These are phyloP conservation scores for Cystobasidium slooffiae DNA, from an alignment of 1,284 basidiomycete genomes.

Conservation along the genomic window DNA sequence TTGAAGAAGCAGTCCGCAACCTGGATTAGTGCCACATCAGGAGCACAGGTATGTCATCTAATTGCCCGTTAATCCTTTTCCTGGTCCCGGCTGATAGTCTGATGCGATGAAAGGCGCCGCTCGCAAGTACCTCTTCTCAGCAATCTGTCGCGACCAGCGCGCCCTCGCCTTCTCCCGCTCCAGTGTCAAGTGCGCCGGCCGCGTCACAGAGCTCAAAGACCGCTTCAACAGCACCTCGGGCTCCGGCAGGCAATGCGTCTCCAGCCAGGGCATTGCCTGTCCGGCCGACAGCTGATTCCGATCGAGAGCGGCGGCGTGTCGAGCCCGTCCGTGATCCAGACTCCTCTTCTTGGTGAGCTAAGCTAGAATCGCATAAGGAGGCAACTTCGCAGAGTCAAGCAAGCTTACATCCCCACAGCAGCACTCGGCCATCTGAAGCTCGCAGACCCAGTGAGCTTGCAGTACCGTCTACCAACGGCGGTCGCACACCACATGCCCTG, in stretches of 20 bases:
- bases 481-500: constrained; percentile 4
- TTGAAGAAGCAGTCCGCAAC: constrained; percentile 47
- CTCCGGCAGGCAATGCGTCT: background rate
- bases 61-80: background rate
- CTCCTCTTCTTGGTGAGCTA: background rate
- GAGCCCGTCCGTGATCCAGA: background rate
- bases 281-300: background rate
- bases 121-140: background rate
- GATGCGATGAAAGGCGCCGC: background rate
- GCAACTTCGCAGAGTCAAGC: background rate
- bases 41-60: background rate
- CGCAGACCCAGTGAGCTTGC: background rate
- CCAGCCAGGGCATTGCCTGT: background rate
- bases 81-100: constrained; percentile 1
- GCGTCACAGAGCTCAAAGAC: background rate
- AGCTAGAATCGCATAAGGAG: background rate
- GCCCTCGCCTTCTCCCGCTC: background rate
- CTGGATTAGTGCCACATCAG: background rate
- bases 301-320: background rate
- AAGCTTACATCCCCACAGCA: background rate
- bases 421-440: background rate
- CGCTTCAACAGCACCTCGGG: background rate
- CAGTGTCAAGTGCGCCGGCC: background rate
- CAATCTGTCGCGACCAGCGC: background rate
- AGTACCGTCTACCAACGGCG: background rate